phyloP scores from a whole-genome alignment of 345 rosid species.

The Ceriops tagal region DNA sequence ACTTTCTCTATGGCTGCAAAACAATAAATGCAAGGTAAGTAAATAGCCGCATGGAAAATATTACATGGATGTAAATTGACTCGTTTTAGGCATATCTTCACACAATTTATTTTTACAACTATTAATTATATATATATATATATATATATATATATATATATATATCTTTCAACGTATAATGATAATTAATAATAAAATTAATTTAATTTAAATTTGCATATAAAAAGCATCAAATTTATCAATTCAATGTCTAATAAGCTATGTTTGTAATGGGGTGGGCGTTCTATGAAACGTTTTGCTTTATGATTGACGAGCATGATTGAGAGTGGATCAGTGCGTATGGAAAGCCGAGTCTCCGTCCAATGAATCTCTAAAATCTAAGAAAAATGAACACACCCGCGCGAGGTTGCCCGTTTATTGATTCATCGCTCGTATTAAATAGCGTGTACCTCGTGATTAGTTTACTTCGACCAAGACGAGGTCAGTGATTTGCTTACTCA shows the following conservation, averaged over 20 bases:
- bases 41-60: too few relatives aligned
- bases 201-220: too few relatives aligned
- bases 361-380: conserved; percentile 1
- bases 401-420: neutral
- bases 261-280: conserved; percentile 26
- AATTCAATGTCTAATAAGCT: neutral
- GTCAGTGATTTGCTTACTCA: too few relatives aligned
- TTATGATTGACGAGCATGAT: conserved; percentile 16
- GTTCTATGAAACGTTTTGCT: conserved; percentile 11
- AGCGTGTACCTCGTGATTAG: too few relatives aligned
- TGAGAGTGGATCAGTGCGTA: conserved; percentile 3
- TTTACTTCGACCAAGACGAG: too few relatives aligned
- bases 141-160: too few relatives aligned
- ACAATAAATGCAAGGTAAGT: neutral
- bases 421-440: neutral
- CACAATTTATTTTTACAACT: too few relatives aligned
- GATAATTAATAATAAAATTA: too few relatives aligned
- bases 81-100: too few relatives aligned
- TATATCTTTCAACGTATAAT: too few relatives aligned
- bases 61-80: too few relatives aligned
- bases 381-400: neutral
- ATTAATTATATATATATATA: neutral
- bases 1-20: neutral
- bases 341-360: conserved; percentile 17
- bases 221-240: too few relatives aligned